Conservation (phyloP, 2,329 filamentous ascomycete genomes). For the Blastomyces parvus region DNA sequence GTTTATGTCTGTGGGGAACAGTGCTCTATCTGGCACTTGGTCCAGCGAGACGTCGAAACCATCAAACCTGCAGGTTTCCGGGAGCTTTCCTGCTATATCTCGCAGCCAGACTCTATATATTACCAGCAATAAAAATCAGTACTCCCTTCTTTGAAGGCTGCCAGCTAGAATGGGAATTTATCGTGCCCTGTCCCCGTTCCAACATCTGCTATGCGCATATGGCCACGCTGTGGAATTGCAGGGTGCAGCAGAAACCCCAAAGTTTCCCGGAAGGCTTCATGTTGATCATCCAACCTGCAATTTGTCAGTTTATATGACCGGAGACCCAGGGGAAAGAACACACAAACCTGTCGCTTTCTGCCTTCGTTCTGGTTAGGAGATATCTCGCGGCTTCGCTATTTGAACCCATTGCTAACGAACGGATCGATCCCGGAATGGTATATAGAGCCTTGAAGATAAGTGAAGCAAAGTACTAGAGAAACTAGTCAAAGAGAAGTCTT, state of each 20-base stretch:
- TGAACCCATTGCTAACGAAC: not conserved
- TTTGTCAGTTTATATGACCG: not conserved
- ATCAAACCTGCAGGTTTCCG: not conserved
- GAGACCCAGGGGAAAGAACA: not conserved
- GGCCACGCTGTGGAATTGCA: not conserved
- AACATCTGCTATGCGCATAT: slow-evolving; percentile 3
- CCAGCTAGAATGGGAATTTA: not conserved
- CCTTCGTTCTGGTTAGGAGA: not conserved
- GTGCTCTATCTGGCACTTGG: not conserved
- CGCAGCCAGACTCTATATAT: slow-evolving; percentile 1
- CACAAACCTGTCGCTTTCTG: slow-evolving; percentile 1
- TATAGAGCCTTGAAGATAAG: not conserved
- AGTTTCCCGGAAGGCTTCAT: not conserved
- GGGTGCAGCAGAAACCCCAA: slow-evolving; percentile 6
- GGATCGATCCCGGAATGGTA: not conserved
- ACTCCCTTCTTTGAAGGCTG: not conserved
- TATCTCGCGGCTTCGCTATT: not conserved
- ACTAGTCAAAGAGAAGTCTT: not conserved
- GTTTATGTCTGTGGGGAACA: slow-evolving; percentile 2
- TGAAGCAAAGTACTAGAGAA: not conserved
- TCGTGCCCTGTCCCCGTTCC: slow-evolving; percentile 4
- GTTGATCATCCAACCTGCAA: not conserved
- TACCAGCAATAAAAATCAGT: not conserved
- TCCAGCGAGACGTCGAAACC: slow-evolving; percentile 4
- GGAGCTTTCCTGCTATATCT: not conserved